Evolutionary conservation across 148 eudicot genomes (phyloP), one percentile per base, ranked within the genome.

Genomic region (Pharnaceum exiguum): DNA sequence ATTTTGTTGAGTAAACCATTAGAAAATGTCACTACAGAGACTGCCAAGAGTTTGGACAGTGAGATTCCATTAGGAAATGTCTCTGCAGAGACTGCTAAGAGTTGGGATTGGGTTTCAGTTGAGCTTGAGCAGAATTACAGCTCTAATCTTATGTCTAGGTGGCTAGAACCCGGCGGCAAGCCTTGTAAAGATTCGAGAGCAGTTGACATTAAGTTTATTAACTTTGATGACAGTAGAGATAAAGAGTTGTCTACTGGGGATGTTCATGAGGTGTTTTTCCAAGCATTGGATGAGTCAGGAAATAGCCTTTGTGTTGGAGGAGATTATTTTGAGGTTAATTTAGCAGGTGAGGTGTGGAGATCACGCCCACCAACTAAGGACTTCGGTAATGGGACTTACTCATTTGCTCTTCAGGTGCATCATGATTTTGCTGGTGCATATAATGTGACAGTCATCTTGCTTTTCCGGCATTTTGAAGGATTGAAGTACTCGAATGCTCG

Each of bases 321-420:
- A 3, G 99, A 94, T 62, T 94, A 86, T 55, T 89, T 83, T 58
- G 99, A 94, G 71, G 75, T 78, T 7, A 87, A 89, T 66, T 69
- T 94, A 7, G 75, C 87, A 0, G 77, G 95, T 5, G 95, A 82
- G 1, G 28, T 18, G 1, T 94, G 99, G 99, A 94, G 82, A 62
- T 79, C 93, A 3, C 66, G 99, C 55, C 96, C 99, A 5, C 87
- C 89, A 0, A 52, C 77, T 24, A 78, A 63, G 62, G 99, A 94
- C 58, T 67, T 71, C 0, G 87, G 89, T 3, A 89, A 94, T 53
- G 99, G 99, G 12, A 83, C 74, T 10, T 89, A 94, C 73, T 56
- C 78, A 2, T 80, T 94, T 38, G 42, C 71, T 9, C 77, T 94
- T 10, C 99, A 94, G 74, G 76, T 94, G 31, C 96, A 94, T 63